Evolutionary conservation across 352 stramenopile species (phyloP), one percentile per base, ranked within the genome.

Genomic region (Blastocystis sp.): DNA sequence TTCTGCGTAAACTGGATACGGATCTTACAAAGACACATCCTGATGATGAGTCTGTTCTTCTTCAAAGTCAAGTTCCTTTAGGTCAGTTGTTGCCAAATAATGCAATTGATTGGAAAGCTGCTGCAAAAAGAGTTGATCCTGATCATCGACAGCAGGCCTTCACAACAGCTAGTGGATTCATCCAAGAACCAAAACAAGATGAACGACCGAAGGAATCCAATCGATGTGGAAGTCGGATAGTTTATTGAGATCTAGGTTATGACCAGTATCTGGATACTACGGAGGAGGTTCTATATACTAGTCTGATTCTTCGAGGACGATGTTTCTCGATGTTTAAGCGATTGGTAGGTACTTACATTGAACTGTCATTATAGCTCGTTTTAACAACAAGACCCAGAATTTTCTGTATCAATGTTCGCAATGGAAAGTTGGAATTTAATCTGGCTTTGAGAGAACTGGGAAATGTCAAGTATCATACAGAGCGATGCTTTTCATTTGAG

Each of bases 271-370:
- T 84, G 51, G 53, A 44, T 37, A 66, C 73, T 6, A 54, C 73
- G n/a, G 73, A 84, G 73, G 73, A 84, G 73, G 40, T 84, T 48
- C 24, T 84, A 35, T 84, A 84, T 37, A 66, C 27, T n/a, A 60
- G 48, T n/a, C 27, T 64, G 73, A 22, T 84, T 35, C 48, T 84
- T 33, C 73, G 73, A 53, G 73, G 73, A n/a, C 24, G 53, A 4
- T 84, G 73, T 40, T 66, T 84, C 56, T 58, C 51, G 24, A 33
- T 27, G 0, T 33, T n/a, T 6, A 66, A 84, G 30, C 42, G 40
- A n/a, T 48, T 69, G 42, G 73, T 84, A 30, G n/a, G 22, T 1
- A 4, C 6, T 4, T 0, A 35, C 3, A 44, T 24, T 4, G 48
- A 30, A 22, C 19, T 84, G 22, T 57, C 44, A 48, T 2, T 30